phyloP scores from a whole-genome alignment of 441 rosid genomes.

The Erysimum pusillum region DNA sequence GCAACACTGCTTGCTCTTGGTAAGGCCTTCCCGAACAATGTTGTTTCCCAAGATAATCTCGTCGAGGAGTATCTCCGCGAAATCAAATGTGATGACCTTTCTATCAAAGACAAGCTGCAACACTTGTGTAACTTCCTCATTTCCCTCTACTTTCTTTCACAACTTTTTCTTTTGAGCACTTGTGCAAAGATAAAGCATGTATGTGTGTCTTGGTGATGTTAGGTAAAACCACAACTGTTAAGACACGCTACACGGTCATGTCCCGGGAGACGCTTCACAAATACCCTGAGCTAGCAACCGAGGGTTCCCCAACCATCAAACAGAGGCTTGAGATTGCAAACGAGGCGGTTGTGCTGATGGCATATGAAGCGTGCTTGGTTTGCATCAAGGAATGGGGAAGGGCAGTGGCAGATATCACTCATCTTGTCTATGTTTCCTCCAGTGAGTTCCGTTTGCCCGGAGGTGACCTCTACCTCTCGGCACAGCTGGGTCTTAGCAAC shows the following conservation, averaged over 20 bases:
- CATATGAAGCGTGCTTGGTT: constrained; percentile 74
- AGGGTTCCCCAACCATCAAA: constrained; percentile 81
- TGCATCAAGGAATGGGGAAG: constrained; percentile 93
- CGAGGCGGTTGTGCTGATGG: constrained; percentile 89
- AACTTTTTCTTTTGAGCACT: background rate
- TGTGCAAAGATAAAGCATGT: constrained; percentile 20
- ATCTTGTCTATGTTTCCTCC: constrained; percentile 86
- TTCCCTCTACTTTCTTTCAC: background rate
- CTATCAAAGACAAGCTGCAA: constrained; percentile 80
- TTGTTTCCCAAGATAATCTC: constrained; percentile 81
- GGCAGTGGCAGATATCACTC: constrained; percentile 74
- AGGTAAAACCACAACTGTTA: constrained; percentile 94
- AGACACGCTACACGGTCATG: constrained; percentile 92
- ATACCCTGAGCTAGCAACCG: constrained; percentile 84
- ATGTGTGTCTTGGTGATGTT: constrained; percentile 39
- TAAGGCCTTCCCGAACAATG: constrained; percentile 87
- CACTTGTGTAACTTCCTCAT: constrained; percentile 66
- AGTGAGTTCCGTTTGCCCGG: constrained; percentile 91
- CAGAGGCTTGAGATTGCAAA: constrained; percentile 91
- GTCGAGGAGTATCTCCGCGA: constrained; percentile 89
- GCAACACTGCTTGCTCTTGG: constrained; percentile 88
- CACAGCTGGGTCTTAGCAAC: constrained; percentile 69
- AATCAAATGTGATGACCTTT: constrained; percentile 74
- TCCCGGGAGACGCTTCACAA: constrained; percentile 79
- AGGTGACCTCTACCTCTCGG: constrained; percentile 83